Percentiles rank a stretch among this genome's conserved stretches.
phyloP scores from a whole-genome alignment of 1,284 basidiomycete species.

The Cryptococcus depauperatus region DNA sequence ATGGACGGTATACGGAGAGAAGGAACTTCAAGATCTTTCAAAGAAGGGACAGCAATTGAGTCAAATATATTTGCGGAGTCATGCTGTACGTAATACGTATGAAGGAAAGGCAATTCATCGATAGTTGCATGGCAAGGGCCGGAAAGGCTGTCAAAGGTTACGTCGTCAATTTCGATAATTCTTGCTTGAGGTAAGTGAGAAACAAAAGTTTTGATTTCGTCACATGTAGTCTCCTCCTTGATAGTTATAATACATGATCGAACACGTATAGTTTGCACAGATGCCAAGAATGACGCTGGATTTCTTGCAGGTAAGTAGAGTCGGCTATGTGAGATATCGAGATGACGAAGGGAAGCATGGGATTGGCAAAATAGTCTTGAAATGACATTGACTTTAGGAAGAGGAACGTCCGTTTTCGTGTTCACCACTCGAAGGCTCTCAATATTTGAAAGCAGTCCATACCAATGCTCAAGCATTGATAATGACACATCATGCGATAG shows the following conservation, averaged over 20 bases:
- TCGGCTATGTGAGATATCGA: not conserved
- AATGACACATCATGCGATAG: not conserved
- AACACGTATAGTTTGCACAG: not conserved
- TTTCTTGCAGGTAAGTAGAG: not conserved
- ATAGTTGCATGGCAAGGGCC: not conserved
- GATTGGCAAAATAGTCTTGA: not conserved
- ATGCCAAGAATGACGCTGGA: too few species aligned
- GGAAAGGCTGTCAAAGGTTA: not conserved
- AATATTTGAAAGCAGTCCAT: slow-evolving; percentile 2
- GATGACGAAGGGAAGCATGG: not conserved
- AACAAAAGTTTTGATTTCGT: too few species aligned
- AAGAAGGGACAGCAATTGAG: slow-evolving; percentile 7
- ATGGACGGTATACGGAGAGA: slow-evolving; percentile 1
- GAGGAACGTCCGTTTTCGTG: not conserved
- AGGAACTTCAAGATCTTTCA: slow-evolving; percentile 6
- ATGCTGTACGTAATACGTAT: not conserved
- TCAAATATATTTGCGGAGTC: not conserved
- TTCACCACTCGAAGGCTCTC: not conserved
- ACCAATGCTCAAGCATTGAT: slow-evolving; percentile 2
- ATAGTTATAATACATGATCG: not conserved
- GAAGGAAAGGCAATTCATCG: not conserved
- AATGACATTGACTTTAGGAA: slow-evolving; percentile 1
- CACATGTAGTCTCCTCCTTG: not conserved
- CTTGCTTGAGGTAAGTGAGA: not conserved
- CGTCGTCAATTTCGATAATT: not conserved